These are phyloP conservation scores for Xanthoconium stramineum DNA, from an alignment of 768 basidiomycete species.

Conservation along the genomic window DNA sequence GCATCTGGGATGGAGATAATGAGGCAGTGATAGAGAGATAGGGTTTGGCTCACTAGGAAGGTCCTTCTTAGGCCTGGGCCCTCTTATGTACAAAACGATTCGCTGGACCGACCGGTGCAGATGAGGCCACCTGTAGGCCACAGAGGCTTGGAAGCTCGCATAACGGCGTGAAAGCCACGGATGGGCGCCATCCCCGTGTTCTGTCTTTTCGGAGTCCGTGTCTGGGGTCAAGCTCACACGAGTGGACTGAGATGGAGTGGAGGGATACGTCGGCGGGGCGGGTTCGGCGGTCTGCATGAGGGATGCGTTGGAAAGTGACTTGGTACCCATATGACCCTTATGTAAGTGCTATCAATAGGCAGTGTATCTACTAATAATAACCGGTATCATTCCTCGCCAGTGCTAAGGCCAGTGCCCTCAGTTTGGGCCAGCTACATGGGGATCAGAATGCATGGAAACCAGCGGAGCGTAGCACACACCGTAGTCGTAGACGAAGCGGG, in stretches of 20 bases:
- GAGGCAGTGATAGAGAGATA: background rate
- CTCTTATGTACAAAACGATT: conserved; percentile 43
- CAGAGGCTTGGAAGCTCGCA: conserved; percentile 4
- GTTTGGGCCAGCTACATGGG: conserved; percentile 16
- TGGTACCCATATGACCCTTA: background rate
- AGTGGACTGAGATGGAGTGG: conserved; percentile 12
- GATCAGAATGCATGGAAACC: conserved; percentile 11
- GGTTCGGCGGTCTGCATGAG: conserved; percentile 14
- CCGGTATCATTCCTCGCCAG: background rate
- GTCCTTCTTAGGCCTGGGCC: conserved; percentile 56
- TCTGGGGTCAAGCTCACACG: conserved; percentile 6
- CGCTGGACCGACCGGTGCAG: conserved; percentile 12
- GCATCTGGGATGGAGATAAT: conserved; percentile 40
- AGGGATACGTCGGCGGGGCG: background rate
- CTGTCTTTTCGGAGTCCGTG: conserved; percentile 2
- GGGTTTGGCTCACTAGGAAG: conserved; percentile 38
- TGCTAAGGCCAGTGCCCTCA: too few relatives aligned
- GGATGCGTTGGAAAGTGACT: background rate
- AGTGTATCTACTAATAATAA: too few relatives aligned
- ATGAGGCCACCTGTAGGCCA: conserved; percentile 18
- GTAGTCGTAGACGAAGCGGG: conserved; percentile 65
- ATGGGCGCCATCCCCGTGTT: background rate
- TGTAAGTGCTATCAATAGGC: conserved; percentile 3
- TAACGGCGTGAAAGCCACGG: background rate
- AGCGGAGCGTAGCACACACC: conserved; percentile 39